Base-by-base conservation (phyloP, 2,329 filamentous ascomycete species). In the Paecilomyces variotii region DNA sequence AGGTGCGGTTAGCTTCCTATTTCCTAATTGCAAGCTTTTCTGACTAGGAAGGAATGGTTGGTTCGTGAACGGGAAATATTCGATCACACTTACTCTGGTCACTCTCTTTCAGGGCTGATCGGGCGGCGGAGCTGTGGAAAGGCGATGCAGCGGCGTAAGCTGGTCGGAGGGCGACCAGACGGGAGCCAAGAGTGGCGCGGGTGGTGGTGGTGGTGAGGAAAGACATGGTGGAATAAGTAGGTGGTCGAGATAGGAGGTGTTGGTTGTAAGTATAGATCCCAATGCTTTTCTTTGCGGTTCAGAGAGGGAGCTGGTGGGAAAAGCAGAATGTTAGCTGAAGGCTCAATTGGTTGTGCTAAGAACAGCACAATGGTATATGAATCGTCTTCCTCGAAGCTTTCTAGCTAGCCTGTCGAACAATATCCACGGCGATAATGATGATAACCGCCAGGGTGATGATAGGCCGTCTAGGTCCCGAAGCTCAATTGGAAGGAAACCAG, bases 41-140 rank as follows among this genome's bases (percentile, higher is more conserved):
- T 56, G 49, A 5, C 14, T 56, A n/a, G 10, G n/a, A 28, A 24
- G 30, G 30, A 10, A 10, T 2, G 4, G 6, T 12, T 45, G 14
- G 14, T 19, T 6, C 2, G 12, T n/a, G 35, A 27, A 9, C 4
- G 35, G 19, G 19, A 27, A 27, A 25, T 28, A 2, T 19, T 19
- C 19, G 19, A 30, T 9, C 2, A 3, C 10, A 66, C 69, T 60
- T 56, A 75, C 73, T 67, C 19, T 62, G 67, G 59, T 76, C 72
- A 26, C 61, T 67, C 60, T 76, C 73, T 19, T 75, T 76, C 54
- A 75, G 61, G 12, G 61, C 62, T 7, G 54, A 58, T 10, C 67
- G 65, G 5, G 62, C 59, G 5, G 66, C 59, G 6, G 71, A 71
- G 19, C 65, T 68, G 56, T 72, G 71, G 58, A 74, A 67, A 7